Conservation (phyloP, 2,329 filamentous ascomycete genomes). For the Talaromyces sp. region DNA sequence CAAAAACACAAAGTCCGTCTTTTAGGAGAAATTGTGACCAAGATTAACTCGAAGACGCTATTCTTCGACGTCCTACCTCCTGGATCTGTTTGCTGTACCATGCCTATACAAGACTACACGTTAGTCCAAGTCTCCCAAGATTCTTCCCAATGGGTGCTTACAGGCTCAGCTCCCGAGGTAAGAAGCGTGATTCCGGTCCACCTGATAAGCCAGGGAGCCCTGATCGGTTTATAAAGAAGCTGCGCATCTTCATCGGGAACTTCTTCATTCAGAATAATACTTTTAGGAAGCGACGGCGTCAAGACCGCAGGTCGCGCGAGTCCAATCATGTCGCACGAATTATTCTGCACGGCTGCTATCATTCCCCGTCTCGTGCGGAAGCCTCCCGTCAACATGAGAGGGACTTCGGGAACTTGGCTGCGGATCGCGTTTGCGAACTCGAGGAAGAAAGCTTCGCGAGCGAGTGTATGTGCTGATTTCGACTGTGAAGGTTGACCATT, state of each 20-base stretch:
- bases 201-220: not conserved
- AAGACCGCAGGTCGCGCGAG: slow-evolving; percentile 47
- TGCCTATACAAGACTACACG: not conserved
- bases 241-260: slow-evolving; percentile 13
- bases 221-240: slow-evolving; percentile 1
- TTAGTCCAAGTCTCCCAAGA: not conserved
- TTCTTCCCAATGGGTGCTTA: slow-evolving; percentile 3
- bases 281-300: slow-evolving; percentile 29
- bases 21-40: not conserved
- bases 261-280: slow-evolving; percentile 3
- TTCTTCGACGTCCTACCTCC: not conserved
- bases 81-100: slow-evolving; percentile 15
- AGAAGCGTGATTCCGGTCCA: slow-evolving; percentile 4
- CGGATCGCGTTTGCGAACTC: slow-evolving; percentile 59
- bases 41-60: not conserved
- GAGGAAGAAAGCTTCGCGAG: slow-evolving; percentile 65
- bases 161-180: slow-evolving; percentile 15
- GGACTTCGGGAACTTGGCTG: slow-evolving; percentile 41
- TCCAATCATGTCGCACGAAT: slow-evolving; percentile 50
- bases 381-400: slow-evolving; percentile 60
- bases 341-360: slow-evolving; percentile 45
- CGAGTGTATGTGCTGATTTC: slow-evolving; percentile 41
- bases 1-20: too few species aligned
- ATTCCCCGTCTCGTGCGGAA: slow-evolving; percentile 55
- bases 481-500: not conserved